Conservation (phyloP, 495 filamentous ascomycete genomes). For the Neurospora intermedia region DNA sequence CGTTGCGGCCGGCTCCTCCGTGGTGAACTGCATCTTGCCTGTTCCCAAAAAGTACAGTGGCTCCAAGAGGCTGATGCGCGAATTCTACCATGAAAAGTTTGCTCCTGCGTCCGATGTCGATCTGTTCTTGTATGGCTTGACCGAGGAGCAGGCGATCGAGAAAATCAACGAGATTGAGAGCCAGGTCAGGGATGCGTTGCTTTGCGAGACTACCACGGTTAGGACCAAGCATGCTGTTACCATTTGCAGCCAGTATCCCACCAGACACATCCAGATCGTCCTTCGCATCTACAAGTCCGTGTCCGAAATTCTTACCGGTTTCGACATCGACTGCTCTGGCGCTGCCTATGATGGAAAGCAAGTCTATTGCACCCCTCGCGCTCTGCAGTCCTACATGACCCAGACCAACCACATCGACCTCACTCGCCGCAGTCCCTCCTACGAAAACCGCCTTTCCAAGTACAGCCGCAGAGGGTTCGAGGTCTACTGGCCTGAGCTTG, state of each 20-base stretch:
- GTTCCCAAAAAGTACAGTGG: conserved; percentile 52
- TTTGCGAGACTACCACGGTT: conserved; percentile 65
- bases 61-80: conserved; percentile 54
- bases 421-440: conserved; percentile 66
- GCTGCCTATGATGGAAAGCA: conserved; percentile 69
- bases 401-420: conserved; percentile 74
- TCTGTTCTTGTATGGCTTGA: conserved; percentile 70
- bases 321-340: conserved; percentile 76
- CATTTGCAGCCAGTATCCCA: conserved; percentile 69
- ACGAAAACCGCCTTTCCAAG: conserved; percentile 80
- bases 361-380: conserved; percentile 61
- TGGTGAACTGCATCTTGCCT: conserved; percentile 61
- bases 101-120: conserved; percentile 78
- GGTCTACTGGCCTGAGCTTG: conserved; percentile 62
- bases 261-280: conserved; percentile 71
- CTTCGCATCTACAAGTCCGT: conserved; percentile 72
- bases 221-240: conserved; percentile 78
- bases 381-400: conserved; percentile 63
- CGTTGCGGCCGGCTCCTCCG: conserved; percentile 64
- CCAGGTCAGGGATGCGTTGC: conserved; percentile 56
- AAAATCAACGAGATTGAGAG: conserved; percentile 74
- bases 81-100: conserved; percentile 70
- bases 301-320: conserved; percentile 72
- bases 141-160: conserved; percentile 59
- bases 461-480: conserved; percentile 78